Evolutionary conservation across 2,329 filamentous ascomycete species (phyloP).

Genomic region (Phyllachora maydis): DNA sequence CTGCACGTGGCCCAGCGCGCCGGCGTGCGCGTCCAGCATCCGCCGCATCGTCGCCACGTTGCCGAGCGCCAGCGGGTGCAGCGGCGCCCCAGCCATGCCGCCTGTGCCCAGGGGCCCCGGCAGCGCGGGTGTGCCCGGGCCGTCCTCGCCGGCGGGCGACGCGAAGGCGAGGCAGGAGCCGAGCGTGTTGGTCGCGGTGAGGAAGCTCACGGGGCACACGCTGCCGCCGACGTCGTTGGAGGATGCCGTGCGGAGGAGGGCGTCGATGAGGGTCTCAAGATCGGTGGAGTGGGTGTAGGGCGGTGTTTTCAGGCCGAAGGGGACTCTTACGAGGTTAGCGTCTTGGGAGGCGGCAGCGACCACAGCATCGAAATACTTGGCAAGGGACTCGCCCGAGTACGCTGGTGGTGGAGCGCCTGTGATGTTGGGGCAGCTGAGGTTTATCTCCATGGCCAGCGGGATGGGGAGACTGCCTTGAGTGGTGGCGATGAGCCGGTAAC

Average conservation of each 20-base stretch:
- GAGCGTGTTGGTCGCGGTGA: conserved; percentile 55
- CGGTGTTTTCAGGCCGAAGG: conserved; percentile 49
- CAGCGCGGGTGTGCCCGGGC: conserved; percentile 16
- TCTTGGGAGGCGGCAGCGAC: not conserved
- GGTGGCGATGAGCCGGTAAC: conserved; percentile 27
- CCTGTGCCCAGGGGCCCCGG: conserved; percentile 39
- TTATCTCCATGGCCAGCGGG: conserved; percentile 51
- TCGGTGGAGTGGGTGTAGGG: conserved; percentile 54
- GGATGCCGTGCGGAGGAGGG: conserved; percentile 20
- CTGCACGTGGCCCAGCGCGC: conserved; percentile 30
- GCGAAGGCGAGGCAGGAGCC: conserved; percentile 42
- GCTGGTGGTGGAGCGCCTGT: conserved; percentile 46
- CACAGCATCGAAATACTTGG: conserved; percentile 27
- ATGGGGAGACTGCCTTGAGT: conserved; percentile 16
- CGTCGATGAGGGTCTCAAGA: conserved; percentile 32
- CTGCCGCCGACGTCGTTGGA: conserved; percentile 6
- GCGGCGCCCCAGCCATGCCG: conserved; percentile 48
- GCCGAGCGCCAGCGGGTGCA: conserved; percentile 55
- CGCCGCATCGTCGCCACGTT: conserved; percentile 50
- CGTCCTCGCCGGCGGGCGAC: conserved; percentile 2
- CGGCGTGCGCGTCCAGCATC: conserved; percentile 30
- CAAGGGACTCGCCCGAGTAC: conserved; percentile 32
- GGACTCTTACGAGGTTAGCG: conserved; percentile 8
- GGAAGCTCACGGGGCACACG: conserved; percentile 34
- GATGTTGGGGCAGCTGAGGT: conserved; percentile 65